phyloP scores from a whole-genome alignment of 768 basidiomycete species.

The Suillus paluster region DNA sequence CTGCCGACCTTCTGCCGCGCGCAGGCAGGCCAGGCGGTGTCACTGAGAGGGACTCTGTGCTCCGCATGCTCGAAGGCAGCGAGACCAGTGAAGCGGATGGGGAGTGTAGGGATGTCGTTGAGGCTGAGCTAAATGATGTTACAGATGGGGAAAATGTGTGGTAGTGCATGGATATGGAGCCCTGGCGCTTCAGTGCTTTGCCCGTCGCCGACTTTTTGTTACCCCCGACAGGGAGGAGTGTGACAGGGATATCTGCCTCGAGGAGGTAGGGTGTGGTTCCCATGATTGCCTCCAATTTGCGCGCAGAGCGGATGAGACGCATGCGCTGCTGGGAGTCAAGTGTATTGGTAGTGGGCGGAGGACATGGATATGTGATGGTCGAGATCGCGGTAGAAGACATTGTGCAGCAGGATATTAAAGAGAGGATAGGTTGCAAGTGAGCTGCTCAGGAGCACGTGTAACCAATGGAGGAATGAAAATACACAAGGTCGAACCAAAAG shows the following conservation, averaged over 20 bases:
- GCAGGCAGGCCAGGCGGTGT: conserved; percentile 25
- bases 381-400: conserved; percentile 29
- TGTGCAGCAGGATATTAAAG: neutral
- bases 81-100: conserved; percentile 23
- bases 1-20: conserved; percentile 16
- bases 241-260: conserved; percentile 28
- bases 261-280: conserved; percentile 41
- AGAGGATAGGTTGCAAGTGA: neutral
- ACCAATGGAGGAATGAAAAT: neutral
- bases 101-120: conserved; percentile 13
- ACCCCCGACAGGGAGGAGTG: conserved; percentile 26
- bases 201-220: conserved; percentile 15
- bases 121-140: conserved; percentile 20
- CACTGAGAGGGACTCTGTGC: conserved; percentile 13
- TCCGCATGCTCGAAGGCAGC: conserved; percentile 16
- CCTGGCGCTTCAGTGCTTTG: conserved; percentile 33
- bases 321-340: conserved; percentile 36
- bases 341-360: conserved; percentile 40
- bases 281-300: conserved; percentile 40
- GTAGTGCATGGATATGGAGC: conserved; percentile 33
- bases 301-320: conserved; percentile 42
- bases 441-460: neutral
- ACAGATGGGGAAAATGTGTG: conserved; percentile 25
- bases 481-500: conserved; percentile 3
- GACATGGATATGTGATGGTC: conserved; percentile 20